phyloP scores from a whole-genome alignment of 2,329 filamentous ascomycete species.

The Fusarium anthophilum region DNA sequence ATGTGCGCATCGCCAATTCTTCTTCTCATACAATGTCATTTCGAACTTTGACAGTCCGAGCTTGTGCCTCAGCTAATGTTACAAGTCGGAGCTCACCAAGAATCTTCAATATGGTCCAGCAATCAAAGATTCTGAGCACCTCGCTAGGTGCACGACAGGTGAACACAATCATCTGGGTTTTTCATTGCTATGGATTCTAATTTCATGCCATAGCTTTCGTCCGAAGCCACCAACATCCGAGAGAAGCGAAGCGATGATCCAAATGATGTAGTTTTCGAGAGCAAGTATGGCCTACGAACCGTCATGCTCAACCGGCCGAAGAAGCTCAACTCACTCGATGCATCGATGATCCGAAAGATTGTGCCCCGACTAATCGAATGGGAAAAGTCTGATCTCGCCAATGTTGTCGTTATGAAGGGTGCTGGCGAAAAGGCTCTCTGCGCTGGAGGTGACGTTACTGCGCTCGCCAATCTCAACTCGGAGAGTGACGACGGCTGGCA shows the following conservation, averaged over 20 bases:
- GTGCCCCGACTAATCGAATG: constrained; percentile 89
- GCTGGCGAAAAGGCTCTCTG: constrained; percentile 87
- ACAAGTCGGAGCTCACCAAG: constrained; percentile 54
- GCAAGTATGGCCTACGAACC: constrained; percentile 86
- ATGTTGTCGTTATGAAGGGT: constrained; percentile 92
- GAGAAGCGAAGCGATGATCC: constrained; percentile 75
- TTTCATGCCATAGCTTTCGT: constrained; percentile 46
- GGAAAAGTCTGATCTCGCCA: constrained; percentile 94
- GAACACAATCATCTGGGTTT: not conserved
- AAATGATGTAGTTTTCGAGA: constrained; percentile 93
- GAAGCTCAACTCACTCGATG: constrained; percentile 92
- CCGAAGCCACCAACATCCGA: constrained; percentile 53
- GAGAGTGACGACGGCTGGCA: constrained; percentile 74
- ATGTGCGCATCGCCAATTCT: constrained; percentile 50
- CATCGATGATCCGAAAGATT: constrained; percentile 96
- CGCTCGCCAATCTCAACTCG: constrained; percentile 78
- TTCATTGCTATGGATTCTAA: not conserved
- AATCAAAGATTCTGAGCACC: constrained; percentile 75
- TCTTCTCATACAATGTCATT: constrained; percentile 63
- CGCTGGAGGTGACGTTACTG: constrained; percentile 89
- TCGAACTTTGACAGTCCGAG: constrained; percentile 62
- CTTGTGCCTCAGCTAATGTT: constrained; percentile 60
- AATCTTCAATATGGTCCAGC: constrained; percentile 76
- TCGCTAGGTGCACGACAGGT: constrained; percentile 56
- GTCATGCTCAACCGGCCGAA: constrained; percentile 93